These are phyloP conservation scores for Magnolia sinica DNA, from an alignment of 164 flowering plant genomes.

Conservation along the genomic window DNA sequence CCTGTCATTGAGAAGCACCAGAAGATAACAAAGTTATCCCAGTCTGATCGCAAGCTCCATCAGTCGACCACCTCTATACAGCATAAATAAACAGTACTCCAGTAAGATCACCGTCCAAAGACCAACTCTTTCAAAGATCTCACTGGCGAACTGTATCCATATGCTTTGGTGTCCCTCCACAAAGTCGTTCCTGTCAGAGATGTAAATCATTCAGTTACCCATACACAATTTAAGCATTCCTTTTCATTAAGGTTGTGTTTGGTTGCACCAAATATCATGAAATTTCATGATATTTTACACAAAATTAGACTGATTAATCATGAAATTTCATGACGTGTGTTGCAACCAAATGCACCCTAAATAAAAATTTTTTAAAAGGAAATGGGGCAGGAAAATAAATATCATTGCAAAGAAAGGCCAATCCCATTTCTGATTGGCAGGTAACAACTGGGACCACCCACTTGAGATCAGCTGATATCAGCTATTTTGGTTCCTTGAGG, in stretches of 20 bases:
- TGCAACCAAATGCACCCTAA: background rate
- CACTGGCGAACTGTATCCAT: conserved; percentile 62
- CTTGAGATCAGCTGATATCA: background rate
- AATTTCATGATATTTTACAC: background rate
- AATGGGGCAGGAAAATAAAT: background rate
- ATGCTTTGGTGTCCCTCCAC: conserved; percentile 70
- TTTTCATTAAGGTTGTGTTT: background rate
- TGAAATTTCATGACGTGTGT: background rate
- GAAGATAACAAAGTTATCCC: background rate
- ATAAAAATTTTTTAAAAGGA: background rate
- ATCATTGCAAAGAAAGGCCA: background rate
- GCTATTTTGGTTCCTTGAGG: background rate
- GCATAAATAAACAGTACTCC: too few relatives aligned
- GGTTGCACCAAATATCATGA: background rate
- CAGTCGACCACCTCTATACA: background rate
- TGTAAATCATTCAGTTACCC: background rate
- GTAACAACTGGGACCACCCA: background rate
- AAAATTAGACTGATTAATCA: background rate
- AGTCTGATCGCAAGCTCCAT: background rate
- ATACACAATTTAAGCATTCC: background rate
- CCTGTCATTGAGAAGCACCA: background rate
- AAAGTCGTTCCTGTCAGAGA: conserved; percentile 55
- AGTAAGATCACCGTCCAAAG: conserved; percentile 33
- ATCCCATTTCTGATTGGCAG: background rate
- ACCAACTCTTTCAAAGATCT: conserved; percentile 60